Conservation (phyloP, 805 yeast species). For the Lachancea sp. region DNA sequence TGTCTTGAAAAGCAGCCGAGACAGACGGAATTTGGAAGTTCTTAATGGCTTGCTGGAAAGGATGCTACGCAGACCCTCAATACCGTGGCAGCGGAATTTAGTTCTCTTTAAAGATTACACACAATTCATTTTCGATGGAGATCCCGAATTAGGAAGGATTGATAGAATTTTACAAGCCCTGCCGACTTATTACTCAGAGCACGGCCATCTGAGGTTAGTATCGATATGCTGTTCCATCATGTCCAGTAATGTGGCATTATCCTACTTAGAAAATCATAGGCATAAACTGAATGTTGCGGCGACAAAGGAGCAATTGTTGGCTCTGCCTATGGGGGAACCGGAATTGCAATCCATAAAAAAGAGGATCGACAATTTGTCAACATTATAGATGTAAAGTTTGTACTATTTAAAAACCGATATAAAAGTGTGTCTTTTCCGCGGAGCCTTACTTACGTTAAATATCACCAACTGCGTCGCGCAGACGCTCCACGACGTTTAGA, state of each 20-base stretch:
- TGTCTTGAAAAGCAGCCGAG: conserved; percentile 41
- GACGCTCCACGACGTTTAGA: conserved; percentile 68
- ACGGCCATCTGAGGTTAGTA: conserved; percentile 27
- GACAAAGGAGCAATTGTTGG: conserved; percentile 12
- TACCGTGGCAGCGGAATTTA: conserved; percentile 52
- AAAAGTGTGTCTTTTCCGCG: background rate
- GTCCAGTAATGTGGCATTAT: conserved; percentile 38
- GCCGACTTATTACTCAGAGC: conserved; percentile 36
- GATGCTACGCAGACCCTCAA: conserved; percentile 40
- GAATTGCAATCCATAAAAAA: conserved; percentile 28
- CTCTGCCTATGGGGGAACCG: conserved; percentile 26
- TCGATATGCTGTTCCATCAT: conserved; percentile 50
- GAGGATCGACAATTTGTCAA: background rate
- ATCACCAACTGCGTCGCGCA: conserved; percentile 50
- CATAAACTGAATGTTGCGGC: conserved; percentile 17
- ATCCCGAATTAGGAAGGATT: conserved; percentile 25
- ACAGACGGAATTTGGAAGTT: conserved; percentile 27
- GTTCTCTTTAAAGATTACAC: conserved; percentile 51
- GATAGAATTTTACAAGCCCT: conserved; percentile 41
- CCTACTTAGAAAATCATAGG: conserved; percentile 6
- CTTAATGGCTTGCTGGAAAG: conserved; percentile 35
- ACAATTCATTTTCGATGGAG: conserved; percentile 26
- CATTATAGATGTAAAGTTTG: background rate
- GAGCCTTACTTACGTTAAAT: conserved; percentile 7
- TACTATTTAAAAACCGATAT: no score